Percentiles rank a stretch among this genome's conserved stretches.
These are phyloP conservation scores for Canavalia ensiformis DNA, from an alignment of 306 rosid genomes.

Conservation along the genomic window DNA sequence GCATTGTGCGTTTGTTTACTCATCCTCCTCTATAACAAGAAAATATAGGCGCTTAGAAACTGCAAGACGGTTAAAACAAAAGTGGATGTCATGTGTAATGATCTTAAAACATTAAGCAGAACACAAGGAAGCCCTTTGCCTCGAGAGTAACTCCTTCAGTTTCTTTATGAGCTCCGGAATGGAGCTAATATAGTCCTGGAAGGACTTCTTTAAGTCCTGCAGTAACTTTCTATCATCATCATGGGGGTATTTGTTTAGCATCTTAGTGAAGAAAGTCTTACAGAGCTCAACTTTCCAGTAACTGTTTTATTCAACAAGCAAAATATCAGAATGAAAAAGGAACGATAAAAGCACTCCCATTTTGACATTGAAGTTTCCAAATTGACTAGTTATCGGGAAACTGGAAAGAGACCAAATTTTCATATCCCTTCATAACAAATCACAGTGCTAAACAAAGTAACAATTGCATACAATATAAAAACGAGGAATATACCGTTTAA, in stretches of 20 bases:
- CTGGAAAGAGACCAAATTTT: neutral
- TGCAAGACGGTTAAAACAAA: slow-evolving; percentile 34
- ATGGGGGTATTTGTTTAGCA: slow-evolving; percentile 72
- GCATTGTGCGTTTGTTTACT: slow-evolving; percentile 1
- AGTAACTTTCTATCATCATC: slow-evolving; percentile 61
- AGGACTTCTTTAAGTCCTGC: slow-evolving; percentile 75
- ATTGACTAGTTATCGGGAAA: slow-evolving; percentile 34
- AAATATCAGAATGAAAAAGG: slow-evolving; percentile 43
- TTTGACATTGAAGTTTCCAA: slow-evolving; percentile 19
- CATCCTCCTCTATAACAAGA: neutral
- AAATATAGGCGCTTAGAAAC: slow-evolving; percentile 25
- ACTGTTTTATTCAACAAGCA: slow-evolving; percentile 57
- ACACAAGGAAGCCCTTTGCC: slow-evolving; percentile 88
- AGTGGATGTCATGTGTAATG: slow-evolving; percentile 27
- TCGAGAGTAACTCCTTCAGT: slow-evolving; percentile 79
- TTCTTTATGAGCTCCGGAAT: slow-evolving; percentile 71
- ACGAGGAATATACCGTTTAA: slow-evolving; percentile 69
- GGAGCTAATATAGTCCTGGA: slow-evolving; percentile 78
- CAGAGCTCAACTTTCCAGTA: slow-evolving; percentile 91
- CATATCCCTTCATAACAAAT: slow-evolving; percentile 16
- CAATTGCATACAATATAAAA: slow-evolving; percentile 32
- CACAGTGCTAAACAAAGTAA: slow-evolving; percentile 22
- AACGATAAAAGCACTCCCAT: slow-evolving; percentile 1
- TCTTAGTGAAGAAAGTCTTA: slow-evolving; percentile 80
- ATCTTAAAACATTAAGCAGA: slow-evolving; percentile 57